Base-by-base conservation (phyloP, 768 basidiomycete genomes). In the Collybiopsis luxurians region DNA sequence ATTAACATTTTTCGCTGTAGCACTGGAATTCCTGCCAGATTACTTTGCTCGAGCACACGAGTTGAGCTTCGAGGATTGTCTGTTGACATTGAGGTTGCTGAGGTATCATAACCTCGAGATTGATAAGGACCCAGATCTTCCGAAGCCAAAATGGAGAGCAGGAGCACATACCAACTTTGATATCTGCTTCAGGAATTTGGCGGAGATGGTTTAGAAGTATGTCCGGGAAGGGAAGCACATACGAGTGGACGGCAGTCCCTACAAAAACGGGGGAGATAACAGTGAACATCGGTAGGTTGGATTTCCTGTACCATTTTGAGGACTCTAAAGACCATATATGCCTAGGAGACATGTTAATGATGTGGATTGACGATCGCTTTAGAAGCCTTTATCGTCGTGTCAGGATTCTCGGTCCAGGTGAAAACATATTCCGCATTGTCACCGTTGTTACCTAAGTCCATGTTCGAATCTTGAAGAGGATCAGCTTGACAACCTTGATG, bases 301-400 rank as follows among this genome's bases (percentile, higher is more conserved):
- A 7, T 6, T 10, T 15, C 15, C 6, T 17, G 2, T 47, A 15
- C 15, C 15, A 4, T 7, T 17, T 17, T 23, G 21, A 17, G 27
- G 19, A 27, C 12, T 11, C 24, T 46, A 1, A 21, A 28, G 30
- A 11, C 10, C 5, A 11, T 36, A 13, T 53, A 21, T 21, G 4
- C 12, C n/a, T 30, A 53, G 52, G 52, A 15, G 52, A 53, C 27
- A 53, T 53, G 52, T 24, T 53, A 17, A 53, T 53, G 52, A 38
- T 38, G 15, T 53, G 52, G 52, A 42, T 31, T 17, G 52, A 53
- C 13, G 52, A 53, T 19, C 52, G 52, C 12, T 53, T 53, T 38
- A 53, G 40, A 15, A 53, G 52, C 28, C 24, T 53, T 19, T 40
- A 40, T 21, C 52, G 40, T 26, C 52, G 52, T 19, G 52, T 53